These are phyloP conservation scores for Rhytidiadelphus loreus DNA, from an alignment of 225 moss, liverwort and hornwort genomes.

Conservation along the genomic window DNA sequence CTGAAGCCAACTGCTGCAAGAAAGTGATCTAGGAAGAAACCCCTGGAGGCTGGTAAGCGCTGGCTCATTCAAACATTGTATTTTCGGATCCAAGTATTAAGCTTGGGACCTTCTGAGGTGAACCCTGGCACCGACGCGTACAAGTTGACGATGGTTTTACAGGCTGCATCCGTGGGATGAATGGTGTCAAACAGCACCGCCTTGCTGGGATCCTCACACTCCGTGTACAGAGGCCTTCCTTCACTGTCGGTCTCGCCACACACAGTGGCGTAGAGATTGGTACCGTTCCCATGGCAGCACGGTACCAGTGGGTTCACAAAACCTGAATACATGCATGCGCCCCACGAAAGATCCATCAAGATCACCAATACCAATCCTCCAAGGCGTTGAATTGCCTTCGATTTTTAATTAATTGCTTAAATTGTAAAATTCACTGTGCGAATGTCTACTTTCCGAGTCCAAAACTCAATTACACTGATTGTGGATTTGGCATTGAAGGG, in stretches of 20 bases:
- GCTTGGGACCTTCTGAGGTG: slow-evolving; percentile 1
- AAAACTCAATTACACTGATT: no score
- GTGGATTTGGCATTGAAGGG: neutral
- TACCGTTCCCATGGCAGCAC: neutral
- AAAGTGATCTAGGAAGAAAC: neutral
- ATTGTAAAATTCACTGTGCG: neutral
- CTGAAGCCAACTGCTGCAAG: no score
- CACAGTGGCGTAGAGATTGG: neutral
- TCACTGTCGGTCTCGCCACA: neutral
- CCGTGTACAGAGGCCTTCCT: neutral
- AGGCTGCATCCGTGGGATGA: slow-evolving; percentile 1
- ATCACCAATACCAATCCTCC: neutral
- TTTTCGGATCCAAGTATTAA: neutral
- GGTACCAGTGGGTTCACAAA: neutral
- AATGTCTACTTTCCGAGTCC: neutral
- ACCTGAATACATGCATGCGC: neutral
- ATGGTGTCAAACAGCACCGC: neutral
- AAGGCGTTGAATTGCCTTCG: neutral
- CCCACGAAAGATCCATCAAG: neutral
- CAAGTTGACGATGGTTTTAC: neutral
- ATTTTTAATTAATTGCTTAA: neutral
- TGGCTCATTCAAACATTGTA: neutral
- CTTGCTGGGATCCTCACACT: neutral
- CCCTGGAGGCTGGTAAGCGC: neutral
- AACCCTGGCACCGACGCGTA: neutral